Conservation (phyloP, 1,284 basidiomycete species). For the Omphalotus olearius region DNA sequence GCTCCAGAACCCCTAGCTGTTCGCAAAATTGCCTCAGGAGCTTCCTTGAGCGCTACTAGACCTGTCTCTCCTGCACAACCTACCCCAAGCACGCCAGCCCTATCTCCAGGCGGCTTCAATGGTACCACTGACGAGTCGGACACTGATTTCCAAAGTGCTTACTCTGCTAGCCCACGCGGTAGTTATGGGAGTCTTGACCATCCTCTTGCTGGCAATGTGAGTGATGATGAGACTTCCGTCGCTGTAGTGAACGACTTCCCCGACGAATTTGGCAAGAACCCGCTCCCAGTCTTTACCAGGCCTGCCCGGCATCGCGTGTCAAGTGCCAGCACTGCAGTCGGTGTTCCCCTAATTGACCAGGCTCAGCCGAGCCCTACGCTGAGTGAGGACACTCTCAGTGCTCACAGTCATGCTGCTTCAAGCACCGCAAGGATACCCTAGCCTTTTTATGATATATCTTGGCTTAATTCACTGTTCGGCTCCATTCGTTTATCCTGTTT, state of each 20-base stretch:
- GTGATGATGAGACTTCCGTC: constrained; percentile 15
- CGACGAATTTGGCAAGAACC: constrained; percentile 21
- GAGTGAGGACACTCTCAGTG: constrained; percentile 32
- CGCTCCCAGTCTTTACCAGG: constrained; percentile 20
- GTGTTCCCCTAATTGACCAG: constrained; percentile 16
- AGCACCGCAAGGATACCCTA: not conserved
- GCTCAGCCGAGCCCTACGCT: constrained; percentile 32
- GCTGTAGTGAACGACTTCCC: constrained; percentile 19
- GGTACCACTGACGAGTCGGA: constrained; percentile 72
- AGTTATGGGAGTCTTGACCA: constrained; percentile 48
- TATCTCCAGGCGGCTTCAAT: constrained; percentile 35
- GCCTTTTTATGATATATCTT: not conserved
- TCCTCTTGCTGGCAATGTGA: constrained; percentile 16
- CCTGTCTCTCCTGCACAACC: constrained; percentile 28
- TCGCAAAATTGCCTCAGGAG: constrained; percentile 32
- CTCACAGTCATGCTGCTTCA: constrained; percentile 22
- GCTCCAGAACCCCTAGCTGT: constrained; percentile 23
- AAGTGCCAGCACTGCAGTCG: constrained; percentile 40
- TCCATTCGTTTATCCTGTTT: constrained; percentile 12
- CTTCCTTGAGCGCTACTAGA: constrained; percentile 27
- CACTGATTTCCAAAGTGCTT: constrained; percentile 81
- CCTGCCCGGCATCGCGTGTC: constrained; percentile 37
- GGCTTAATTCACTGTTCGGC: not conserved
- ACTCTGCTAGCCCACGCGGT: constrained; percentile 65
- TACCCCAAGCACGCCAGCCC: constrained; percentile 35